Conservation (phyloP, 495 filamentous ascomycete species). For the Aspergillus wentii region DNA sequence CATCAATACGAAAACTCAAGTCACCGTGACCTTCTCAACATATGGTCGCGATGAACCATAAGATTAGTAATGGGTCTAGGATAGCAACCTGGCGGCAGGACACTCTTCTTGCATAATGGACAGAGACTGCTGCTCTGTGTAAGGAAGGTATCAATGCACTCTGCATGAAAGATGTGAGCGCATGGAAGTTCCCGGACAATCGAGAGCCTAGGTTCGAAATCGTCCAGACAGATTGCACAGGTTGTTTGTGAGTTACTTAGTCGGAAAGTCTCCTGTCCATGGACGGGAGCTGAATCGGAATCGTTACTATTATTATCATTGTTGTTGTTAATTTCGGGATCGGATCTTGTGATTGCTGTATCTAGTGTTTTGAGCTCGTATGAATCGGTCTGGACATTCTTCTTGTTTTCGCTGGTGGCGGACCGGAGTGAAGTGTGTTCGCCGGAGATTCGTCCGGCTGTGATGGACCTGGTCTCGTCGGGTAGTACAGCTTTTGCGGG, state of each 20-base stretch:
- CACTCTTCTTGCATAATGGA: slow-evolving; percentile 78
- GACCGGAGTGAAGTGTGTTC: too few relatives aligned
- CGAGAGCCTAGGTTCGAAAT: slow-evolving; percentile 62
- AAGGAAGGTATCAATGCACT: slow-evolving; percentile 81
- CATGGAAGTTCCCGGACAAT: slow-evolving; percentile 81
- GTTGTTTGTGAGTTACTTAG: slow-evolving; percentile 43
- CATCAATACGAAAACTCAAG: not conserved
- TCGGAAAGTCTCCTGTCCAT: too few relatives aligned
- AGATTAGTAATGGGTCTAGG: slow-evolving; percentile 68
- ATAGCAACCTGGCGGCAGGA: slow-evolving; percentile 62
- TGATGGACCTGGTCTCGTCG: too few relatives aligned
- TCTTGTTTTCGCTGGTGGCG: too few relatives aligned
- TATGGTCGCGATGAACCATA: slow-evolving; percentile 71
- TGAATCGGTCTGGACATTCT: too few relatives aligned
- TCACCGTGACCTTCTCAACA: slow-evolving; percentile 9
- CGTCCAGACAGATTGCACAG: slow-evolving; percentile 83
- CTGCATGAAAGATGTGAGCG: slow-evolving; percentile 85
- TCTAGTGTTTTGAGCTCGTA: too few relatives aligned
- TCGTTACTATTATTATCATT: too few relatives aligned
- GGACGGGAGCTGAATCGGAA: too few relatives aligned
- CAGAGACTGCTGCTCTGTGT: slow-evolving; percentile 69
- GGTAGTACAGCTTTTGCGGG: slow-evolving; percentile 4
- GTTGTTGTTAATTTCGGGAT: too few relatives aligned
- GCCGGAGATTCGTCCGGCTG: too few relatives aligned
- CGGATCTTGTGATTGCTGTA: too few relatives aligned